Percentiles rank a stretch among this genome's conserved stretches.
phyloP scores from a whole-genome alignment of 108 stramenopile genomes.

The Discostella pseudostelligera region DNA sequence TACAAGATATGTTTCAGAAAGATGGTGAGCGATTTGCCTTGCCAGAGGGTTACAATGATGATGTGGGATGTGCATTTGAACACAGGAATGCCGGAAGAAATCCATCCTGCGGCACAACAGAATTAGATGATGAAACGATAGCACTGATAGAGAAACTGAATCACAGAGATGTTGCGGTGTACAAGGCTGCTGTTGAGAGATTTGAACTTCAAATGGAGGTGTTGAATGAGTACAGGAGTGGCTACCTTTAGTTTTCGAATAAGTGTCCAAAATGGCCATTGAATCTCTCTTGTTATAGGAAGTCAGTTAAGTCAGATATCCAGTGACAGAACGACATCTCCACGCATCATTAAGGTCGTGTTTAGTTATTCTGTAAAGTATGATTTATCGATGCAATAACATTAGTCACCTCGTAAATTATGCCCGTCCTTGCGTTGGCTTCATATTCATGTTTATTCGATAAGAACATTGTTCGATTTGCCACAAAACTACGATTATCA shows the following conservation, averaged over 20 bases:
- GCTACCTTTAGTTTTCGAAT: not conserved
- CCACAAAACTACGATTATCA: not conserved
- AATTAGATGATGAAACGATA: conserved; percentile 67
- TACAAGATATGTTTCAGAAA: conserved; percentile 12
- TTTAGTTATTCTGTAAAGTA: not conserved
- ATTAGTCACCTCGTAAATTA: not conserved
- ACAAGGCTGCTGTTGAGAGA: conserved; percentile 60
- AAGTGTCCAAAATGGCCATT: not conserved
- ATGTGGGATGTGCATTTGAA: conserved; percentile 59
- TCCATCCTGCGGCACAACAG: conserved; percentile 57
- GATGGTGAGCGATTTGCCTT: conserved; percentile 41
- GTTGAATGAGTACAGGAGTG: conserved; percentile 32
- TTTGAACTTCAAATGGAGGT: conserved; percentile 65
- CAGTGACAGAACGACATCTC: no score
- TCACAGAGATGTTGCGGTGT: conserved; percentile 65
- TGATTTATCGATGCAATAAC: not conserved
- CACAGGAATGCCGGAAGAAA: conserved; percentile 43
- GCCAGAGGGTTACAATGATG: conserved; percentile 55
- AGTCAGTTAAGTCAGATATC: no score
- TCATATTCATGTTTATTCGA: conserved; percentile 1
- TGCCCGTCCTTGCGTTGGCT: not conserved
- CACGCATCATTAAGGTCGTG: no score
- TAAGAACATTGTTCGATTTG: not conserved
- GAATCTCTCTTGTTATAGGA: no score
- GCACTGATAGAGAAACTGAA: conserved; percentile 58